Evolutionary conservation across 2,329 filamentous ascomycete genomes (phyloP).

Genomic region (Rhexocercosporidium sp.): DNA sequence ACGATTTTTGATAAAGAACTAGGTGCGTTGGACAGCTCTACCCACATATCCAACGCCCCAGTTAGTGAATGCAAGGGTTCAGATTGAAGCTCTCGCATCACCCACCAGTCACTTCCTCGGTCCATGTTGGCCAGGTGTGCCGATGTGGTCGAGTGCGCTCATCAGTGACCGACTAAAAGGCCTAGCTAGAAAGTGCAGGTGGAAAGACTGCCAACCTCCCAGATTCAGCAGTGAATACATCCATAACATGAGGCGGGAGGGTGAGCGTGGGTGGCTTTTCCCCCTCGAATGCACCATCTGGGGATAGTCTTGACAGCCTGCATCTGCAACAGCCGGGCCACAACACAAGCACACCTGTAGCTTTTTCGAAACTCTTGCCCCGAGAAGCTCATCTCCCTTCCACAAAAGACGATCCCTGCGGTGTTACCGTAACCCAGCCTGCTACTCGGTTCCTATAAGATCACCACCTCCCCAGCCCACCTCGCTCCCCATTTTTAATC

Average conservation of each 20-base stretch:
- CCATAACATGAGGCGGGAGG: not conserved
- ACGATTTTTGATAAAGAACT: not conserved
- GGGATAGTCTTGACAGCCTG: not conserved
- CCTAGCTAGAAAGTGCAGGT: not conserved
- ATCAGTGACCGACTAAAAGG: not conserved
- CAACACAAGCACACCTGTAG: not conserved
- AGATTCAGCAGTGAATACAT: not conserved
- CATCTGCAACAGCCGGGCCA: not conserved
- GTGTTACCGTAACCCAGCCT: slow-evolving; percentile 18
- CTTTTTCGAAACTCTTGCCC: not conserved
- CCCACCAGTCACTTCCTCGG: not conserved
- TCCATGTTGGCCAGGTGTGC: not conserved
- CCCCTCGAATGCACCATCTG: not conserved
- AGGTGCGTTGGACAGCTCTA: not conserved
- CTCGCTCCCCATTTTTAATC: not conserved
- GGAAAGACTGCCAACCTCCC: not conserved
- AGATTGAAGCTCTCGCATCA: not conserved
- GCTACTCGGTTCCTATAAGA: slow-evolving; percentile 19
- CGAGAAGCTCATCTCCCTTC: not conserved
- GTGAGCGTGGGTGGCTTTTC: not conserved
- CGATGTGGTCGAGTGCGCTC: not conserved
- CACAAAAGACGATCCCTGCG: not conserved
- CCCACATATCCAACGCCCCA: too few species aligned
- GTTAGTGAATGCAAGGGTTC: not conserved
- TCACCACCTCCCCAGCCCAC: not conserved